Conservation (phyloP, 805 yeast species). For the Saccharomyces kudriavzevii region DNA sequence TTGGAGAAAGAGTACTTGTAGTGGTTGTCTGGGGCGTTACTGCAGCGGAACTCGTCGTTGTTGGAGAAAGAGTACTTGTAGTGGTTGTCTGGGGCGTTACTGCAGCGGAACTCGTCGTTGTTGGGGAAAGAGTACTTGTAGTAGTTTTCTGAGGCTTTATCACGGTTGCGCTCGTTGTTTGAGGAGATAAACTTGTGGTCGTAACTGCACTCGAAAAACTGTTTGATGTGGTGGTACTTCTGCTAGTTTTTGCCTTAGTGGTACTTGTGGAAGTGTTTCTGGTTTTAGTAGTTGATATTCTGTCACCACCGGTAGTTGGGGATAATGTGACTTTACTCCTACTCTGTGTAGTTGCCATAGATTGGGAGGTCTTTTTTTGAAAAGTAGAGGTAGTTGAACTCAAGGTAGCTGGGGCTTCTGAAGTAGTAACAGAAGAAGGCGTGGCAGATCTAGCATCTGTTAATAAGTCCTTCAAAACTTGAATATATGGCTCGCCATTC, state of each 20-base stretch:
- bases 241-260: slow-evolving; percentile 3
- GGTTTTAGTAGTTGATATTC: slow-evolving; percentile 2
- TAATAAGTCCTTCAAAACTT: slow-evolving; percentile 37
- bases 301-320: slow-evolving; percentile 3
- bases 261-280: slow-evolving; percentile 5
- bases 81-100: slow-evolving; percentile 3
- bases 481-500: slow-evolving; percentile 38
- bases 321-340: not conserved
- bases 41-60: not conserved
- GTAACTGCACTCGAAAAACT: slow-evolving; percentile 3
- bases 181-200: slow-evolving; percentile 3
- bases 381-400: slow-evolving; percentile 8
- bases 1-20: slow-evolving; percentile 1
- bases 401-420: slow-evolving; percentile 14
- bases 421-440: slow-evolving; percentile 4
- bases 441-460: slow-evolving; percentile 10
- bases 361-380: slow-evolving; percentile 8
- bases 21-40: slow-evolving; percentile 4
- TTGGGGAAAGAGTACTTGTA: slow-evolving; percentile 4
- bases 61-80: slow-evolving; percentile 1
- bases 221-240: slow-evolving; percentile 4
- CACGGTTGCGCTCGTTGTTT: not conserved
- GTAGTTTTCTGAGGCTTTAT: slow-evolving; percentile 3
- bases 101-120: not conserved
- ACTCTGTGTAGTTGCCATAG: slow-evolving; percentile 5